Conservation (phyloP, 2,329 filamentous ascomycete species). For the Colletotrichum incanum region DNA sequence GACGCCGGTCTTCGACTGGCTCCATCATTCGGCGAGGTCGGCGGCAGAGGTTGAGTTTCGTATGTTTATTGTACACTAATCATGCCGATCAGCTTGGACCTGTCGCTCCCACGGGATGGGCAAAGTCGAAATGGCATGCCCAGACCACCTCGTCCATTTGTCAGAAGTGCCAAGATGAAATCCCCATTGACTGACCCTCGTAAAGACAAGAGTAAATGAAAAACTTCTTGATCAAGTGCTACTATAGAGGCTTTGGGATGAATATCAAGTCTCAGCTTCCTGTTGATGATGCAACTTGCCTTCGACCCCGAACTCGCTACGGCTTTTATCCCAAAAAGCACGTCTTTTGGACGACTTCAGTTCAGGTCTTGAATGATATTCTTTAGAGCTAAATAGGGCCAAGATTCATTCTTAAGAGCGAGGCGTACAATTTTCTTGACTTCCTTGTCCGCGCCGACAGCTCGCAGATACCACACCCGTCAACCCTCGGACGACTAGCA, state of each 20-base stretch:
- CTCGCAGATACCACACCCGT: neutral
- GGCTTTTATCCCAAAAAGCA: neutral
- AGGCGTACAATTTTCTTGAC: conserved; percentile 26
- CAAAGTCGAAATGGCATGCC: neutral
- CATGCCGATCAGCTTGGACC: neutral
- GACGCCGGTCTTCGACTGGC: neutral
- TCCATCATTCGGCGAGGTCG: conserved; percentile 12
- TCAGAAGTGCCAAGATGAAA: neutral
- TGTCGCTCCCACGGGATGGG: neutral
- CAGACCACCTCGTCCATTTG: neutral
- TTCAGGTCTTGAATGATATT: neutral
- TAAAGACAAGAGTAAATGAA: neutral
- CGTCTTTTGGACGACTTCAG: neutral
- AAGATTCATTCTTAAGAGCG: conserved; percentile 7
- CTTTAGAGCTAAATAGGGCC: neutral
- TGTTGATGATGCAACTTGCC: neutral
- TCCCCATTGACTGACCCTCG: neutral
- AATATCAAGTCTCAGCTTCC: neutral
- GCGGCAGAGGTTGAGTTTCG: neutral
- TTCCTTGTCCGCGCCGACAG: conserved; percentile 27
- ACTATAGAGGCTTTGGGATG: too few species aligned
- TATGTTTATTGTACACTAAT: too few species aligned
- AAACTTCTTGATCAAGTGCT: neutral
- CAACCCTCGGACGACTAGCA: conserved; percentile 3
- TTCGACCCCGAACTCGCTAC: neutral